These are phyloP conservation scores for Gossypium sturtianum DNA, from an alignment of 345 rosid species.

Conservation along the genomic window DNA sequence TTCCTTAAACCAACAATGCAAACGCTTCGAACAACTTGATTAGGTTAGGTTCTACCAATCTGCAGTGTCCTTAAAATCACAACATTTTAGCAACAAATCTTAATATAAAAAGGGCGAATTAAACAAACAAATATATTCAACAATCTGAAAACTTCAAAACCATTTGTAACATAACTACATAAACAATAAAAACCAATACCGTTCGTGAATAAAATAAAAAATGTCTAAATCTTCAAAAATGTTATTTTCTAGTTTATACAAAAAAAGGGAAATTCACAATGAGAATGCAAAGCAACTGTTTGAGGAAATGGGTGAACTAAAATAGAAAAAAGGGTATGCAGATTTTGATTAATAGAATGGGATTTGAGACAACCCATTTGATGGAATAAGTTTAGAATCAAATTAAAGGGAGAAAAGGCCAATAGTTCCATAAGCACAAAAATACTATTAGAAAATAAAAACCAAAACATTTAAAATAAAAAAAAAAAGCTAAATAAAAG, in stretches of 20 bases:
- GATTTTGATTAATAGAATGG: not conserved
- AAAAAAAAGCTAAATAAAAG: not conserved
- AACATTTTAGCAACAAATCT: not conserved
- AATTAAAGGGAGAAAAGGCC: not conserved
- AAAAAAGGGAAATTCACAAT: not conserved
- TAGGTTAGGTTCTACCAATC: not conserved
- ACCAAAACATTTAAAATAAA: not conserved
- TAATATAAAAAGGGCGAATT: not conserved
- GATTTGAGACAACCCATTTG: not conserved
- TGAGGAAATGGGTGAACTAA: not conserved
- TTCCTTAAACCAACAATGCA: constrained; percentile 1
- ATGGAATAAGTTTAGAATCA: not conserved
- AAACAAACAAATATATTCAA: not conserved
- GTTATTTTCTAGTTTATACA: not conserved
- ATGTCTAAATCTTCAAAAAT: not conserved
- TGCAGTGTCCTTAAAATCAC: not conserved
- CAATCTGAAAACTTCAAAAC: not conserved
- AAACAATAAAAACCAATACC: not conserved
- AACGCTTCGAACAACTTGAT: not conserved
- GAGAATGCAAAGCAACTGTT: not conserved
- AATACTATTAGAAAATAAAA: not conserved
- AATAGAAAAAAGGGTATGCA: not conserved
- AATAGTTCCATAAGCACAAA: not conserved
- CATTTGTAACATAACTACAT: not conserved
- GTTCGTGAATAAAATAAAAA: not conserved